phyloP scores from a whole-genome alignment of 306 rosid species.

The Alnus glutinosa region DNA sequence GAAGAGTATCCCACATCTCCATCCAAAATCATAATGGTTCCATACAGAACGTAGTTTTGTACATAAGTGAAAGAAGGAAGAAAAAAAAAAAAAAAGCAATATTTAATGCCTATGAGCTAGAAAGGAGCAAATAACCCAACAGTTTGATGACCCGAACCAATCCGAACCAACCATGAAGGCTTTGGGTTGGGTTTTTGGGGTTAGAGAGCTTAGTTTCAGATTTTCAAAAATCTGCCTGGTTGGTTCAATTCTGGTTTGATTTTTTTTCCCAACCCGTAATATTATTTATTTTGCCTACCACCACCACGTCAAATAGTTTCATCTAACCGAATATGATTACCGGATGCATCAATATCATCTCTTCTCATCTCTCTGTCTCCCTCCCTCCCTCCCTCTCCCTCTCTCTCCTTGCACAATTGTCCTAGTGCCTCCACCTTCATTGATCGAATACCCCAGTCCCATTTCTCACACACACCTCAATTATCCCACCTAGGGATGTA shows the following conservation, averaged over 20 bases:
- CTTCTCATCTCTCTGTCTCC: too few species aligned
- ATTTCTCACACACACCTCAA: too few species aligned
- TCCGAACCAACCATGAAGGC: not conserved
- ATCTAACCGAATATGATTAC: too few species aligned
- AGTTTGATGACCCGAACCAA: not conserved
- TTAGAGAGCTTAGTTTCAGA: not conserved
- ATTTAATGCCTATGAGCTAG: not conserved
- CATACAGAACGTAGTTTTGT: not conserved
- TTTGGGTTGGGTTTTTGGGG: not conserved
- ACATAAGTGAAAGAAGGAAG: not conserved
- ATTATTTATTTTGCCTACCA: too few species aligned
- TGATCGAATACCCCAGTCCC: too few species aligned
- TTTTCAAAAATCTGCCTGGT: not conserved
- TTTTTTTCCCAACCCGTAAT: too few species aligned
- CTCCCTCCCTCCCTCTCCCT: too few species aligned
- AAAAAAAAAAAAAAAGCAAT: not conserved
- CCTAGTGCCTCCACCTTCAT: too few species aligned
- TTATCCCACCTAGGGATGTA: too few species aligned
- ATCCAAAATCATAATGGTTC: not conserved
- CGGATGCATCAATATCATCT: too few species aligned
- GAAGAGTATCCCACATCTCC: slow-evolving; percentile 14
- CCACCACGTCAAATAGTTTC: too few species aligned
- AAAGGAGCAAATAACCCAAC: not conserved
- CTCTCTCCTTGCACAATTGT: too few species aligned
- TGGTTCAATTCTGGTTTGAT: not conserved